Evolutionary conservation across 345 rosid species (phyloP).

Genomic region (Bruguiera sexangula): DNA sequence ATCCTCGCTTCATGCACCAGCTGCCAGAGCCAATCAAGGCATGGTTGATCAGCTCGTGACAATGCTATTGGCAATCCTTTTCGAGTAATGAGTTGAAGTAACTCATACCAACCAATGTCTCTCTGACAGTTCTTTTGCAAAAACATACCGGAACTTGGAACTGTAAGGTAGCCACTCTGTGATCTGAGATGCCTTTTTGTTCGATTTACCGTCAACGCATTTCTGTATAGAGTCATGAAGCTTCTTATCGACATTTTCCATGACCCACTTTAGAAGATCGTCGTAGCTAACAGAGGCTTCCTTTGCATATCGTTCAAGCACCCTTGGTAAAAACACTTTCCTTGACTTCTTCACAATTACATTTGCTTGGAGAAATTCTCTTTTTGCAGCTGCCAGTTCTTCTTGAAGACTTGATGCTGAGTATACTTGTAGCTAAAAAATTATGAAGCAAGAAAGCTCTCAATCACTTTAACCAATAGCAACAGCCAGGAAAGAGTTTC

Average conservation of each 20-base stretch:
- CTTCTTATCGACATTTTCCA: slow-evolving; percentile 54
- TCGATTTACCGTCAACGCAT: slow-evolving; percentile 46
- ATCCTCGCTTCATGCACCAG: not conserved
- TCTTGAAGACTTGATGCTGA: slow-evolving; percentile 55
- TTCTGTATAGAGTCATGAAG: slow-evolving; percentile 52
- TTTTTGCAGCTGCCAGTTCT: slow-evolving; percentile 62
- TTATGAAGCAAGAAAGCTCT: not conserved
- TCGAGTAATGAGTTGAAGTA: slow-evolving; percentile 12
- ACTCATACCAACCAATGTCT: slow-evolving; percentile 47
- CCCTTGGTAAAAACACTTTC: slow-evolving; percentile 64
- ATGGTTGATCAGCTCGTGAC: slow-evolving; percentile 9
- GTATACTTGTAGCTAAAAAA: slow-evolving; percentile 64
- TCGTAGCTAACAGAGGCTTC: slow-evolving; percentile 57
- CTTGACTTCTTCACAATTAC: slow-evolving; percentile 53
- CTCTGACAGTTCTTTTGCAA: slow-evolving; percentile 67
- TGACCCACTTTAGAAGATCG: slow-evolving; percentile 61
- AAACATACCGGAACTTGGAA: slow-evolving; percentile 65
- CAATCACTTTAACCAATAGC: not conserved
- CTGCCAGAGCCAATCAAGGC: not conserved
- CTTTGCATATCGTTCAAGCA: slow-evolving; percentile 65
- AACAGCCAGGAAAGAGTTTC: too few species aligned
- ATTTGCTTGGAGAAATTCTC: slow-evolving; percentile 64
- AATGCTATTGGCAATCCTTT: slow-evolving; percentile 12
- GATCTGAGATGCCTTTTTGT: slow-evolving; percentile 52
- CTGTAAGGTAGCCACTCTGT: slow-evolving; percentile 75